Evolutionary conservation across 208 protist genomes (phyloP), one percentile per base, ranked within the genome.

Genomic region (Herpetomonas samuelpessoai): DNA sequence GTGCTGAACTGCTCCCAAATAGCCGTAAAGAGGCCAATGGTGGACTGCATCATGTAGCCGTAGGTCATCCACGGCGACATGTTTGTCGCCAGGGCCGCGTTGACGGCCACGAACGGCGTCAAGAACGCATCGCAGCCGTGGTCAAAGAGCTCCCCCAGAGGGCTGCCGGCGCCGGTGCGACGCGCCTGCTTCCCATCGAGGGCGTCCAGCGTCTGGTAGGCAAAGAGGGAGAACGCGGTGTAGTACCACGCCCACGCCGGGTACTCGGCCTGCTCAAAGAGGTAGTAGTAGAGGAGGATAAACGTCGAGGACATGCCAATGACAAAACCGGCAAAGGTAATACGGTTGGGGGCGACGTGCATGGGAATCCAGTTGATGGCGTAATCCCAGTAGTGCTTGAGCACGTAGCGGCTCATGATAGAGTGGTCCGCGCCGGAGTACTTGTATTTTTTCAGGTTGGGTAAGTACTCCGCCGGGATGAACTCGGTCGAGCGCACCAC

Each of bases 171-270:
- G 25, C 83, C 78, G 9, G 96, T 98, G 53, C 96, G 75, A 6
- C 93, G 83, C 0, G 97, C 97, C 68, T 98, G 97, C 66, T 98
- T 97, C 21, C 97, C 97, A 65, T 98, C 97, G 26, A 98, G 84
- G 19, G 97, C 96, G 59, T 98, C 97, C 46, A 98, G 63, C 16
- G 96, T 98, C 75, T 98, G 91, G 60, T 97, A 97, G 12, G 56
- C 38, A 62, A 97, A 97, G 1, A 97, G 57, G 2, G 63, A 35
- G 29, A 83, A 57, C 16, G 70, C 83, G 16, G 83, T 73, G 45
- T 87, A 89, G 62, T 87, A 76, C 62, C 93, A 95, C 19, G 88
- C 60, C 96, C 96, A 98, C 27, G 76, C 52, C 7, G 95, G 92
- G 62, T 83, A 93, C 29, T 65, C 71, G n/a, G 58, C 77, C 19